Percentiles rank a stretch among this genome's conserved stretches.
These are phyloP conservation scores for Termitomyces heimii DNA, from an alignment of 768 basidiomycete species.

Conservation along the genomic window DNA sequence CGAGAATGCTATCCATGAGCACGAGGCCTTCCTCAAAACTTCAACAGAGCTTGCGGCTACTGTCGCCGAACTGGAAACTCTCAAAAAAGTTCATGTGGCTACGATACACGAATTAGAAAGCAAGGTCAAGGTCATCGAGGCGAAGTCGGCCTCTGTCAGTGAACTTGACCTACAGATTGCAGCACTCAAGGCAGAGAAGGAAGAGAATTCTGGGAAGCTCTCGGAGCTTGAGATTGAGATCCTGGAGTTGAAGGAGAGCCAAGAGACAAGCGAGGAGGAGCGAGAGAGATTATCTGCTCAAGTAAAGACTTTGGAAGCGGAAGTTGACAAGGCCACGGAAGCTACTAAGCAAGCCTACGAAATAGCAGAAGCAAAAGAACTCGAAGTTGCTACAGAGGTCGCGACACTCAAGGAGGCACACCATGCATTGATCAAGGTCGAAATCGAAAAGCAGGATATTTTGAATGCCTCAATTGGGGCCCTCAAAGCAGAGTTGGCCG, in stretches of 20 bases:
- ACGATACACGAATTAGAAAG: constrained; percentile 41
- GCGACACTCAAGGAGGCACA: constrained; percentile 38
- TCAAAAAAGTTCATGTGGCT: constrained; percentile 44
- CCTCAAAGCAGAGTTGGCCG: constrained; percentile 41
- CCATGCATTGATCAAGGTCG: constrained; percentile 37
- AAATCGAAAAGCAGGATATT: constrained; percentile 37
- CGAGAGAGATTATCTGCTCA: constrained; percentile 37
- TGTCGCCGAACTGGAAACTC: constrained; percentile 41
- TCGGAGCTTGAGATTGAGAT: constrained; percentile 82
- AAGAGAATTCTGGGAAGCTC: constrained; percentile 63
- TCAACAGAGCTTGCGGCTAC: constrained; percentile 56
- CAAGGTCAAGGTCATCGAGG: constrained; percentile 42
- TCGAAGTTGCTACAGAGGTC: constrained; percentile 31
- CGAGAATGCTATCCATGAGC: constrained; percentile 50
- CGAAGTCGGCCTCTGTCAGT: constrained; percentile 35
- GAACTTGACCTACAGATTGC: constrained; percentile 21
- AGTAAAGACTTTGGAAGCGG: constrained; percentile 47
- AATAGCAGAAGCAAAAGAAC: constrained; percentile 41
- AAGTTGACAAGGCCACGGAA: constrained; percentile 42
- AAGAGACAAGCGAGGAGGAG: constrained; percentile 60
- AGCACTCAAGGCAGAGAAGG: constrained; percentile 56
- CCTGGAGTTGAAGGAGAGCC: constrained; percentile 66
- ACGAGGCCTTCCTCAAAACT: constrained; percentile 57
- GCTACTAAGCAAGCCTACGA: constrained; percentile 43
- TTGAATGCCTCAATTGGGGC: constrained; percentile 37